Evolutionary conservation across 176 grass and related monocot species (phyloP).

Genomic region (Ensete ventricosum): DNA sequence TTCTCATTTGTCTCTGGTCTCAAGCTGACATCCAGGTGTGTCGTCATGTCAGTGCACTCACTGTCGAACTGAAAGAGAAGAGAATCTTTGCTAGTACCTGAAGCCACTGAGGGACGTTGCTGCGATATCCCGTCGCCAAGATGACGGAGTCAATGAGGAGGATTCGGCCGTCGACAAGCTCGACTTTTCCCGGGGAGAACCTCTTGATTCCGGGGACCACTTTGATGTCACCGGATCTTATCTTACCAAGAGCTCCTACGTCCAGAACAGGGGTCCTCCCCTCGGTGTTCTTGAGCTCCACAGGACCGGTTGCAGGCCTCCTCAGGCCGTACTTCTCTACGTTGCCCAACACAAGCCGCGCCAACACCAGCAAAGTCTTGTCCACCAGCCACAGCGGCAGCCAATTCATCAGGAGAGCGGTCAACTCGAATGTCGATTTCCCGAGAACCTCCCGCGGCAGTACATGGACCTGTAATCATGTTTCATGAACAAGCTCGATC

Average conservation of each 20-base stretch:
- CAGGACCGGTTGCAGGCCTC: conserved; percentile 34
- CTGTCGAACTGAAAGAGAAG: neutral
- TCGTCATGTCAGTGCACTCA: no score
- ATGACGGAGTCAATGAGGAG: conserved; percentile 49
- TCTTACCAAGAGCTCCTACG: conserved; percentile 50
- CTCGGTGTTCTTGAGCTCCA: conserved; percentile 64
- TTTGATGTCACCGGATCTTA: conserved; percentile 59
- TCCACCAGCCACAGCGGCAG: conserved; percentile 58
- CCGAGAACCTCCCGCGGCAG: conserved; percentile 71
- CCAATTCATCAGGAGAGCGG: conserved; percentile 46
- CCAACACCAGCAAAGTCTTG: conserved; percentile 48
- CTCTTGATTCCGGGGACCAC: conserved; percentile 54
- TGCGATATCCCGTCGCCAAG: conserved; percentile 71
- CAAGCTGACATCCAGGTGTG: no score
- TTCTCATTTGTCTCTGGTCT: neutral
- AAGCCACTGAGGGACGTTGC: conserved; percentile 76
- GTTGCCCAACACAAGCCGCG: conserved; percentile 51
- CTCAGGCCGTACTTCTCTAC: conserved; percentile 45
- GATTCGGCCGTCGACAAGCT: conserved; percentile 49
- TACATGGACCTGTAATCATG: conserved; percentile 49
- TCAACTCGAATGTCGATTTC: conserved; percentile 56
- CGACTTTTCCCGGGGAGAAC: conserved; percentile 28
- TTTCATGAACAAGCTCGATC: neutral
- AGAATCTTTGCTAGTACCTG: conserved; percentile 26
- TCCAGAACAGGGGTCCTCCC: conserved; percentile 75